phyloP scores from a whole-genome alignment of 1,284 basidiomycete species.

The Rhizoctonia solani region DNA sequence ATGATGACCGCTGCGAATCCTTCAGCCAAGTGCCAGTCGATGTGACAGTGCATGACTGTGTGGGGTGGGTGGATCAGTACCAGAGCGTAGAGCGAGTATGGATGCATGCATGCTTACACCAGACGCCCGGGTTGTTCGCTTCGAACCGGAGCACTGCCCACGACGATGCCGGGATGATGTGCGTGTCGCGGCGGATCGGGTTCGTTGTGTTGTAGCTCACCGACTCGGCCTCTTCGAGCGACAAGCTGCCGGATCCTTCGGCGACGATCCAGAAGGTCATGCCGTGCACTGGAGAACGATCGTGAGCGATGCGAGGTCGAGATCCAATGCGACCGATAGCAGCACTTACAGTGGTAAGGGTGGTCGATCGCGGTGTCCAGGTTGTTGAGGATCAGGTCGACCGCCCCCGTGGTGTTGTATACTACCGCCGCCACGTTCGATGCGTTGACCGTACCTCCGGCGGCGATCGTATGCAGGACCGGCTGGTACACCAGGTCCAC shows the following conservation, averaged over 20 bases:
- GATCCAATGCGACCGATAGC: not conserved
- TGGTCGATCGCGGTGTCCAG: conserved; percentile 16
- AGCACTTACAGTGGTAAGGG: conserved; percentile 24
- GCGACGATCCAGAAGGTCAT: conserved; percentile 45
- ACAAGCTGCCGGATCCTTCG: conserved; percentile 38
- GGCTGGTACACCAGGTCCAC: conserved; percentile 38
- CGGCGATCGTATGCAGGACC: conserved; percentile 39
- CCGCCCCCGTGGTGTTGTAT: not conserved
- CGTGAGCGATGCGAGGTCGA: not conserved
- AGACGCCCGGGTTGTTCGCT: conserved; percentile 41
- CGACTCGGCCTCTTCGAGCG: conserved; percentile 17
- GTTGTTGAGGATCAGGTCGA: conserved; percentile 45
- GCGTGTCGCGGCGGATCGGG: conserved; percentile 43
- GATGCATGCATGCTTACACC: conserved; percentile 17
- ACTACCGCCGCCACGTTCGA: conserved; percentile 16
- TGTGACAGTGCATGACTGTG: conserved; percentile 31
- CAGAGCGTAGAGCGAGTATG: not conserved
- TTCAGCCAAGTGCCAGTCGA: conserved; percentile 27
- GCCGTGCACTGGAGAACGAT: conserved; percentile 36
- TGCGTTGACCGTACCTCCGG: conserved; percentile 37
- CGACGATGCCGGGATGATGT: conserved; percentile 40
- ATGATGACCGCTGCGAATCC: conserved; percentile 21
- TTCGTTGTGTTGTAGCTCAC: conserved; percentile 39
- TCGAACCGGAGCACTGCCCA: conserved; percentile 43
- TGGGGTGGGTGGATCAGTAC: not conserved